Evolutionary conservation across 2,329 filamentous ascomycete genomes (phyloP).

Genomic region (Cytospora schulzeri): DNA sequence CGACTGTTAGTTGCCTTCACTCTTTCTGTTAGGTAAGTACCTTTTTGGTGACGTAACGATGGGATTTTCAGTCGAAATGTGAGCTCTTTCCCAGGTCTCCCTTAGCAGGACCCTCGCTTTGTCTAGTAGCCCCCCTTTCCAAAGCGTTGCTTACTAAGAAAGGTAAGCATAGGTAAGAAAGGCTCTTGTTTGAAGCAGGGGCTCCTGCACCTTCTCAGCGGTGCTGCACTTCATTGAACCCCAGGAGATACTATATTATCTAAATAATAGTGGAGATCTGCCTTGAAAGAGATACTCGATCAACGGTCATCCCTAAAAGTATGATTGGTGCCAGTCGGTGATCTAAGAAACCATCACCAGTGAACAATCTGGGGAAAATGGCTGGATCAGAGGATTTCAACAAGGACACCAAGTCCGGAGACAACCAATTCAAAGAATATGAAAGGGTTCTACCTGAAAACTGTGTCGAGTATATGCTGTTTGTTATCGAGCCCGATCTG

Average conservation of each 20-base stretch:
- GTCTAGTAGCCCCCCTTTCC: background rate
- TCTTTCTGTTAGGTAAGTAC: background rate
- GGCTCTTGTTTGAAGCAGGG: background rate
- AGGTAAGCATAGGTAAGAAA: background rate
- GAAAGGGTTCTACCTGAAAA: slow-evolving; percentile 69
- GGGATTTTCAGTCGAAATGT: background rate
- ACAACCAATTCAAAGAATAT: slow-evolving; percentile 36
- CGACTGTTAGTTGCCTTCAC: background rate
- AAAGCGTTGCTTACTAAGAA: background rate
- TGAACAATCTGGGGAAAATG: background rate
- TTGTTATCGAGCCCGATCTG: slow-evolving; percentile 64
- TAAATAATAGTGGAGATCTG: background rate
- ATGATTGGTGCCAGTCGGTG: background rate
- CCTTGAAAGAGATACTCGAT: background rate
- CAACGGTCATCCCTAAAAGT: background rate
- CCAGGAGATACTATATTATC: background rate
- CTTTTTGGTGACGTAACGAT: background rate
- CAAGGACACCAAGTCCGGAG: slow-evolving; percentile 34
- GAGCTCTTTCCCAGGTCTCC: background rate
- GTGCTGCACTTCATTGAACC: background rate
- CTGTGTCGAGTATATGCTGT: slow-evolving; percentile 81
- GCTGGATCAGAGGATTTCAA: background rate
- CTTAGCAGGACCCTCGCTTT: background rate
- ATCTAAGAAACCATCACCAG: background rate
- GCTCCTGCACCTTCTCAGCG: background rate